These are phyloP conservation scores for Trichocomaceae sp. DNA, from an alignment of 2,329 filamentous ascomycete genomes.

Conservation along the genomic window DNA sequence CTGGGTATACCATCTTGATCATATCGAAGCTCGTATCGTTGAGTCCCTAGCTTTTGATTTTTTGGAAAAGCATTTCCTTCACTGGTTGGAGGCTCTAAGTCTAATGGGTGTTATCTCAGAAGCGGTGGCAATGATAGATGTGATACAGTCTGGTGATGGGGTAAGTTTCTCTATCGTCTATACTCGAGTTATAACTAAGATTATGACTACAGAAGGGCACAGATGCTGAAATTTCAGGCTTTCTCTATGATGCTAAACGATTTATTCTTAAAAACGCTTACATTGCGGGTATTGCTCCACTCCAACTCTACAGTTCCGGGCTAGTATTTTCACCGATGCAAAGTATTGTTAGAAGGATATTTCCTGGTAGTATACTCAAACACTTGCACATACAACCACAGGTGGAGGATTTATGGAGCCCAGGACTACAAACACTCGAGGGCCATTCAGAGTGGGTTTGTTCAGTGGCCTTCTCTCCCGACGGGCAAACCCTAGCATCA, in stretches of 20 bases:
- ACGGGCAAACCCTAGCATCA: neutral
- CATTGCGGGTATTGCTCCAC: slow-evolving; percentile 26
- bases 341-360: slow-evolving; percentile 22
- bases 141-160: slow-evolving; percentile 11
- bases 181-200: neutral
- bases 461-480: neutral
- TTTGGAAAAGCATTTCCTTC: slow-evolving; percentile 18
- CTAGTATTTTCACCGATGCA: slow-evolving; percentile 26
- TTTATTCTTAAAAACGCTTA: slow-evolving; percentile 25
- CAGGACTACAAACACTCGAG: slow-evolving; percentile 22
- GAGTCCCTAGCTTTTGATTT: slow-evolving; percentile 16
- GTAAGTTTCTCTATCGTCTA: slow-evolving; percentile 12
- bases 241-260: slow-evolving; percentile 26
- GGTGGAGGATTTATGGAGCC: slow-evolving; percentile 16
- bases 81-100: slow-evolving; percentile 27
- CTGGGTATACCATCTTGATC: slow-evolving; percentile 23
- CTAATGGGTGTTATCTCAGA: slow-evolving; percentile 14
- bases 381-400: slow-evolving; percentile 14
- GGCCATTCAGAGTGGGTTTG: neutral
- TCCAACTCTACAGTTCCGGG: slow-evolving; percentile 31
- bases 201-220: slow-evolving; percentile 3
- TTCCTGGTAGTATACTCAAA: slow-evolving; percentile 15
- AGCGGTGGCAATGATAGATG: slow-evolving; percentile 15
- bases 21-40: slow-evolving; percentile 8
- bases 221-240: slow-evolving; percentile 13